These are phyloP conservation scores for Monosporozyma unispora DNA, from an alignment of 805 yeast species.

Conservation along the genomic window DNA sequence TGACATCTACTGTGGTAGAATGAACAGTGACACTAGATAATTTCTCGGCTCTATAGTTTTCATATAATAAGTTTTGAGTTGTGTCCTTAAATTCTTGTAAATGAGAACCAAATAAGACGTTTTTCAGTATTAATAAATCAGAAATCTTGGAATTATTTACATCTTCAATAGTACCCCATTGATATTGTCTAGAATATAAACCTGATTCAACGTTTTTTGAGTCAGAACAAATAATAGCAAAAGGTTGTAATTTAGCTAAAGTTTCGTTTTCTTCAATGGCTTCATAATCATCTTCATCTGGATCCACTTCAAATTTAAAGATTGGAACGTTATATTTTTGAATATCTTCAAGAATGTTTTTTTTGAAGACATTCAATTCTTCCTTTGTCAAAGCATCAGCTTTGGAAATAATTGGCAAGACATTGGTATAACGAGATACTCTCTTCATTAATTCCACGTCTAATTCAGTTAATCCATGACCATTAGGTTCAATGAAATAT, in stretches of 20 bases:
- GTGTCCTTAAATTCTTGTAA: slow-evolving; percentile 72
- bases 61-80: slow-evolving; percentile 69
- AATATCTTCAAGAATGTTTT: slow-evolving; percentile 52
- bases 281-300: slow-evolving; percentile 63
- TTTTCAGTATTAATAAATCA: slow-evolving; percentile 49
- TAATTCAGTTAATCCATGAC: slow-evolving; percentile 69
- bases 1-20: not conserved
- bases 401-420: slow-evolving; percentile 60
- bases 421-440: slow-evolving; percentile 62
- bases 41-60: slow-evolving; percentile 71
- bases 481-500: slow-evolving; percentile 66
- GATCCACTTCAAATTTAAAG: slow-evolving; percentile 63
- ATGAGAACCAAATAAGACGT: slow-evolving; percentile 75
- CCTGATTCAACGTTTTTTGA: slow-evolving; percentile 43
- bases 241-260: slow-evolving; percentile 60
- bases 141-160: slow-evolving; percentile 42
- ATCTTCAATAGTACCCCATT: slow-evolving; percentile 54
- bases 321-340: slow-evolving; percentile 63
- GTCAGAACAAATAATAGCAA: slow-evolving; percentile 63
- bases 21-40: slow-evolving; percentile 45
- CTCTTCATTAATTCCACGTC: slow-evolving; percentile 66
- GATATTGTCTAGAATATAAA: slow-evolving; percentile 56
- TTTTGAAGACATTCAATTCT: slow-evolving; percentile 53
- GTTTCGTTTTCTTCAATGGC: slow-evolving; percentile 59
- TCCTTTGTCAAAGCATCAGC: slow-evolving; percentile 61